Base-by-base conservation (phyloP, 139 green algal genomes). In the Tetradesmus obliquus region DNA sequence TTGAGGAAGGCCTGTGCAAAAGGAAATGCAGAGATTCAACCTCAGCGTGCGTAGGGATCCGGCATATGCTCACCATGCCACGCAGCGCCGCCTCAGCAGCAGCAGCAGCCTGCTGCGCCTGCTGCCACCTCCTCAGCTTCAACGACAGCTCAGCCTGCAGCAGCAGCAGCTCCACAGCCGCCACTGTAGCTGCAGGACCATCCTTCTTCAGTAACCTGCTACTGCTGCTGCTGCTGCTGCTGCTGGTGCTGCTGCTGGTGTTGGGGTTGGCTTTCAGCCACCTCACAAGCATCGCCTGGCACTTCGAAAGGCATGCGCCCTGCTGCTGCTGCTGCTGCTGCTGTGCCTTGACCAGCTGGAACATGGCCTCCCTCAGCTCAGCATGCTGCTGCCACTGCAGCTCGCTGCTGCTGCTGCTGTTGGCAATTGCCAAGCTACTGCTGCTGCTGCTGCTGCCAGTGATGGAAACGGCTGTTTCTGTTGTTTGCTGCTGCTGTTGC, bases 361-460 rank as follows among this genome's bases (percentile, higher is more conserved):
- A 87, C 82, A 87, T 71, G n/a, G 55, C 82, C 62, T 87, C 82
- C 32, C 82, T 54, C 0, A 72, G 9, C 19, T 87, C 55, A 55
- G 8, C 7, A 58, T 74, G 55, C 55, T 87, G 82, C 82, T 74
- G 82, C 55, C 62, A 32, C 82, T 87, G 82, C 82, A 58, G 45
- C 8, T 53, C 22, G n/a, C 54, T 12, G 20, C 20, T 57, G 13
- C 54, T 87, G 54, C 54, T 86, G 82, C 82, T 71, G 8, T 10
- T 45, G 32, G 32, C 32, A 45, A 45, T 45, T 45, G 32, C 32
- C 32, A 45, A 45, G 32, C 32, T 45, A 45, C 32, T 45, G 32
- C 32, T 84, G 9, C 24, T 58, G 79, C 32, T 57, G 79, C 79
- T 84, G 24, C n/a, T 10, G 17, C 10, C 79, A 84, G 20, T 10